Conservation (phyloP, 495 filamentous ascomycete species). For the Rhizodiscina lignyota region DNA sequence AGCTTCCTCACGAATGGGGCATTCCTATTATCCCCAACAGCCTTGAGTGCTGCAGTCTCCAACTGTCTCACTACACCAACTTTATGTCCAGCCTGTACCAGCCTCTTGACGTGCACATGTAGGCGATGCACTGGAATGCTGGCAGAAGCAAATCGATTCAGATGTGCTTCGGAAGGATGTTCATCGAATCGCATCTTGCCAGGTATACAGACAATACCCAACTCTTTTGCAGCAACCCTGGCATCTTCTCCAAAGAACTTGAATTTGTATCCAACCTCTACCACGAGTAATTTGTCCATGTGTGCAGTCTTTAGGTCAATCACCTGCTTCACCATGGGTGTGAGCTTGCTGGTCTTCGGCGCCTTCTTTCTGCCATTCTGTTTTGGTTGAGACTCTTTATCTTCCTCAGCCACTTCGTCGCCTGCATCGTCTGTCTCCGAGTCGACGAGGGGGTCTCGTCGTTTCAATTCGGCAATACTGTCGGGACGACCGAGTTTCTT, state of each 20-base stretch:
- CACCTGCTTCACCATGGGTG: conserved; percentile 85
- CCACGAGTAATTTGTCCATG: conserved; percentile 72
- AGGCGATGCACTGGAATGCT: conserved; percentile 88
- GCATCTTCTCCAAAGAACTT: conserved; percentile 97
- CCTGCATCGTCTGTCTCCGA: conserved; percentile 28
- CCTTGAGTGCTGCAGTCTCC: conserved; percentile 97
- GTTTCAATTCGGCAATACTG: conserved; percentile 52
- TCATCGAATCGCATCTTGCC: conserved; percentile 93
- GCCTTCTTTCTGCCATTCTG: conserved; percentile 36
- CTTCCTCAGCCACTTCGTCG: conserved; percentile 25
- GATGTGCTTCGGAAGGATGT: conserved; percentile 84
- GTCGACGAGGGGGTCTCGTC: conserved; percentile 32
- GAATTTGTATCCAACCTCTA: conserved; percentile 98
- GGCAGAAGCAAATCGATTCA: conserved; percentile 85
- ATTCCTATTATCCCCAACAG: conserved; percentile 88
- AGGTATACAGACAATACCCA: conserved; percentile 93
- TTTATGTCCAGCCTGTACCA: conserved; percentile 85
- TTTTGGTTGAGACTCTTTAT: conserved; percentile 30
- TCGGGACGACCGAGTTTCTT: conserved; percentile 76
- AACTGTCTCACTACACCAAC: conserved; percentile 90
- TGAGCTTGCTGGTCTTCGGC: conserved; percentile 61
- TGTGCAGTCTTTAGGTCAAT: conserved; percentile 87
- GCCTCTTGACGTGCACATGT: conserved; percentile 85
- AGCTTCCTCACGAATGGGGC: conserved; percentile 83
- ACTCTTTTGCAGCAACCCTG: conserved; percentile 69